phyloP scores from a whole-genome alignment of 805 yeast species.

The Nakazawaea wickerhamii region DNA sequence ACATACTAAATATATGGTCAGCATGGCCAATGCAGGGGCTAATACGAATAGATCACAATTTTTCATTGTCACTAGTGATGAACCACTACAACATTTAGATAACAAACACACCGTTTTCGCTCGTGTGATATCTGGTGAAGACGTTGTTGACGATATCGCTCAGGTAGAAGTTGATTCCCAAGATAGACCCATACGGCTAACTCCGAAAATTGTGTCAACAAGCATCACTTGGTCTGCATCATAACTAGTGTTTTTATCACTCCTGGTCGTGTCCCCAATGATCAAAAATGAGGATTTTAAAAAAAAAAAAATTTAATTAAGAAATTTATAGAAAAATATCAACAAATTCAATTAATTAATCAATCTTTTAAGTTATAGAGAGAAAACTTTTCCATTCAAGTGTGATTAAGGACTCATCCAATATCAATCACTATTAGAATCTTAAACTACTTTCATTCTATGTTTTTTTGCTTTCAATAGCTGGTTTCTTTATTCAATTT shows the following conservation, averaged over 20 bases:
- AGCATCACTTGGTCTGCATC: background rate
- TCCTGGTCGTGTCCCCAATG: background rate
- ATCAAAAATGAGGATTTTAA: background rate
- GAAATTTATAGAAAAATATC: no score
- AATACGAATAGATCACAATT: conserved; percentile 57
- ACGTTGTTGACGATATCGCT: conserved; percentile 44
- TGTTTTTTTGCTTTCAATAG: no score
- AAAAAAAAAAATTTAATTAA: background rate
- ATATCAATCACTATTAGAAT: no score
- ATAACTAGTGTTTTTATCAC: background rate
- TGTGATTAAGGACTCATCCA: no score
- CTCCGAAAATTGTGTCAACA: conserved; percentile 11
- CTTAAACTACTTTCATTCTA: no score
- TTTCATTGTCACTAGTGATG: conserved; percentile 47
- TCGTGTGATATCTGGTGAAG: conserved; percentile 42
- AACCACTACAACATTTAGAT: conserved; percentile 37
- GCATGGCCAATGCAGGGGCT: conserved; percentile 61
- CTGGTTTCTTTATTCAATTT: no score
- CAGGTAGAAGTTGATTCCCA: conserved; percentile 37
- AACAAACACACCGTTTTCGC: conserved; percentile 58
- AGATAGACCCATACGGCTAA: conserved; percentile 35
- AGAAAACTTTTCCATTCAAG: no score
- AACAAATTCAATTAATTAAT: no score
- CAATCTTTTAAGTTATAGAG: no score
- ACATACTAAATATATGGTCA: conserved; percentile 47